Base-by-base conservation (phyloP, 805 yeast species). In the Candida tallmaniae region DNA sequence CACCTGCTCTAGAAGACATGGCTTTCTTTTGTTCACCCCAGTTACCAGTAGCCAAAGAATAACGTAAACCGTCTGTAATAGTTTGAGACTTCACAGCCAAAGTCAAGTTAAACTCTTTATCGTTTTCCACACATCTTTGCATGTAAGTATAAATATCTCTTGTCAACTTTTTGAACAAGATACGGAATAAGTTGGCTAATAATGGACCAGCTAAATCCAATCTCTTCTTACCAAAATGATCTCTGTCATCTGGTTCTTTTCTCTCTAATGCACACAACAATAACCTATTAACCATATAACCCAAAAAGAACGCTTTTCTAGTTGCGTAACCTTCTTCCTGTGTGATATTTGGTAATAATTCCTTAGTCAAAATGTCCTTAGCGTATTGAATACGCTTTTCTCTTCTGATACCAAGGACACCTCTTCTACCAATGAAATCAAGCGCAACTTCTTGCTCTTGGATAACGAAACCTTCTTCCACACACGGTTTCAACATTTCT, bases 11-110 rank as follows among this genome's bases (percentile, higher is more conserved):
- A 13, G 97, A 81, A 42, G 93, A 80, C 98, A 93, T 93, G 10
- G 97, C 97, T 62, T 93, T 93, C 80, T 89, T 90, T 62, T 93
- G 99, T 65, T 93, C 99, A 70, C 99, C 98, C 99, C 99, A 93
- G 69, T 93, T 93, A 73, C 99, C 99, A 11, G 99, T 93, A 35
- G 99, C 99, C 54, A 93, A 73, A 25, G 98, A 93, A 65, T 93
- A 93, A 58, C 94, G 85, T 63, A 93, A 76, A 58, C 99, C 99
- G 42, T 95, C 90, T 24, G 99, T 93, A 51, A 93, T 87, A 3
- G 97, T 93, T 48, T 89, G 89, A 12, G 97, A 87, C 68, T 93
- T 90, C 47, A 93, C 97, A 25, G 98, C 98, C 54, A 93, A 76
- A 34, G 95, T 88, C 68, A 93, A 76, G 58, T 90, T 90, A 73